Evolutionary conservation across 2,329 filamentous ascomycete species (phyloP), one percentile per base, ranked within the genome.

Genomic region (Fusarium hainanense): DNA sequence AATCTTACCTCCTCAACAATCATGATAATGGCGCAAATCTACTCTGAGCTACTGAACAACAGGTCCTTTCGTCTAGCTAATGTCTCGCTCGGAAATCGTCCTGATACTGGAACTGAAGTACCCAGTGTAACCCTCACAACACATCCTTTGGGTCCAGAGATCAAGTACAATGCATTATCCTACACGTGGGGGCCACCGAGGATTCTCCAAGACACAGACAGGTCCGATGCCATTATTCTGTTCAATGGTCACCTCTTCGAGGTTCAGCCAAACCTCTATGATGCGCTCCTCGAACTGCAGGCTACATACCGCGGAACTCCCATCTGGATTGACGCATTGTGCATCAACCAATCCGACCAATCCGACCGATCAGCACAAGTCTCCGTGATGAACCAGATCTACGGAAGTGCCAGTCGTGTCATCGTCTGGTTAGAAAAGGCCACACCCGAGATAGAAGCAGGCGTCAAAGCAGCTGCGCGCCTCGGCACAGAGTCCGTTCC

Each of bases 101-200:
- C 44, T 1, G 13, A 41, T 4, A 34, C 30, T 3, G 7, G 20
- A 0, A 2, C 16, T 0, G 3, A 10, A 7, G 3, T 64, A 2
- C 59, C 7, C 2, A 58, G 27, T 25, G 21, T 64, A 1, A 46
- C 13, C 0, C 50, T 64, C 2, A 5, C 18, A 1, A 64, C 46
- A 1, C 25, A 64, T 3, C 2, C 0, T 6, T 13, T 64, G 1
- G 51, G 37, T 5, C 4, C 16, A 7, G n/a, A 20, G 1, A 30
- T 49, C 4, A 5, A 9, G 8, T 64, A 64, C 7, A 64, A 58
- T 28, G 51, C 59, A 0, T 9, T 64, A 2, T 64, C 61, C 3
- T 64, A 64, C 21, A 64, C 61, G 1, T 64, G 61, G 61, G 61
- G 61, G 1, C 40, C 50, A 4, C 50, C 61, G 1, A 1, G 34